A percentile compares a stretch with the other conserved stretches of the same genome.
Evolutionary conservation across 2,329 filamentous ascomycete genomes (phyloP).

Genomic region (Ascochyta viciae-villosae): DNA sequence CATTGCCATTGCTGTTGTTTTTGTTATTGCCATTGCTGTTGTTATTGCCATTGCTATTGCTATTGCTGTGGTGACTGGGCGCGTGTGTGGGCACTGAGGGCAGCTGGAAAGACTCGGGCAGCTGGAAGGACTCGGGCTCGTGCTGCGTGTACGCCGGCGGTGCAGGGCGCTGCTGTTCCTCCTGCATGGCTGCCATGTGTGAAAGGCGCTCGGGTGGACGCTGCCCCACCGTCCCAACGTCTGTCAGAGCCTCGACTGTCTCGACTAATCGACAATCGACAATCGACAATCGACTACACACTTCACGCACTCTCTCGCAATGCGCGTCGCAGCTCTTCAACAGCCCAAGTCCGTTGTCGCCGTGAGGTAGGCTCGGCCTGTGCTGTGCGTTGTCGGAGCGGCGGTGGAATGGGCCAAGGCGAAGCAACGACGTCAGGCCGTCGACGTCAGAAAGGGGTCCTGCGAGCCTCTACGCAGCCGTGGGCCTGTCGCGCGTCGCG

Average conservation of each 20-base stretch:
- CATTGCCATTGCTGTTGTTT: too few species aligned
- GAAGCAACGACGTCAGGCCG: slow-evolving; percentile 25
- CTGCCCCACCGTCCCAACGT: slow-evolving; percentile 20
- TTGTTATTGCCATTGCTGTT: too few species aligned
- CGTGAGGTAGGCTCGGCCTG: slow-evolving; percentile 12
- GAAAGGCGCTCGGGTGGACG: neutral
- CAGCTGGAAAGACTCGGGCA: slow-evolving; percentile 50
- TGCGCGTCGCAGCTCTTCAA: too few species aligned
- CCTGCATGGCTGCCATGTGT: slow-evolving; percentile 32
- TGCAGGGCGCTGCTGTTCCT: slow-evolving; percentile 48
- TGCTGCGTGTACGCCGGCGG: slow-evolving; percentile 55
- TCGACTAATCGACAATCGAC: too few species aligned
- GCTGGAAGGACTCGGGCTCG: slow-evolving; percentile 49
- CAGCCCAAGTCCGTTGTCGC: slow-evolving; percentile 13
- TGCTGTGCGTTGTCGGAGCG: slow-evolving; percentile 15
- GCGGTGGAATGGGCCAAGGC: slow-evolving; percentile 11
- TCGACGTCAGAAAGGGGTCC: slow-evolving; percentile 1
- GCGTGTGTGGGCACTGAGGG: slow-evolving; percentile 52
- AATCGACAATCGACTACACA: too few species aligned
- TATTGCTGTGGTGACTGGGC: slow-evolving; percentile 30
- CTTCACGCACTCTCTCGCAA: too few species aligned
- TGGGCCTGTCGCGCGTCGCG: slow-evolving; percentile 3
- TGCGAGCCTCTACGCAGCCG: slow-evolving; percentile 8
- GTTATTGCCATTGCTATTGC: slow-evolving; percentile 20
- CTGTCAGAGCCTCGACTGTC: neutral